Evolutionary conservation across 1,284 basidiomycete species (phyloP), one percentile per base, ranked within the genome.

Genomic region (Naganishia liquefaciens): DNA sequence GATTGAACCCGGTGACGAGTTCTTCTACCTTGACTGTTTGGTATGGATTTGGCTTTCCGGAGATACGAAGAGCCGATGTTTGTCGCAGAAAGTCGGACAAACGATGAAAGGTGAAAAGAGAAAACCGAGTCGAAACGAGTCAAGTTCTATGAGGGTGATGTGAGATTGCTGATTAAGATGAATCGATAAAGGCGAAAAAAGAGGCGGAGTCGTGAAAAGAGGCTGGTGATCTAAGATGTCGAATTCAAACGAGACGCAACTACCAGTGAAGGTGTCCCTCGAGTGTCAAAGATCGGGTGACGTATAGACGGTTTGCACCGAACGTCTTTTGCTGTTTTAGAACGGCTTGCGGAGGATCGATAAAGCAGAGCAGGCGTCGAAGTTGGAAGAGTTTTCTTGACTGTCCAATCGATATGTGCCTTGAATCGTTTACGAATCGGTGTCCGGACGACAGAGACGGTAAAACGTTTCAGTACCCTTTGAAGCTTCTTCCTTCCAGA

Each of bases 201-300:
- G 33, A 37, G 33, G 33, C 33, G 33, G 40, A 40, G 25, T 39
- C 33, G 55, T 23, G 46, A 60, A 39, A 37, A n/a, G 28, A 53
- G 21, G 19, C n/a, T 53, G 51, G 33, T n/a, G 51, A 53, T 53
- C 51, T 47, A 53, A 53, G 51, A 30, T 53, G 55, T 60, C 55
- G 55, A 60, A 49, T 60, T 57, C 55, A 60, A 60, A 60, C 55
- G 55, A 60, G 55, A 60, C 46, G 55, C 25, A 60, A 60, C 55
- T 60, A 60, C 55, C 55, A 60, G 25, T 60, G 30, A 60, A 60
- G 55, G 55, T 60, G 55, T 60, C 55, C 46, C 55, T 60, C 55
- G 55, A 60, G 28, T 60, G 55, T 60, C 46, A 39, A 60, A 50
- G 55, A 60, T 60, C 15, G 23, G 21, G 44, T 60, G 55, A 46